Conservation (phyloP, 768 basidiomycete genomes). For the Boletus vermiculosoides region DNA sequence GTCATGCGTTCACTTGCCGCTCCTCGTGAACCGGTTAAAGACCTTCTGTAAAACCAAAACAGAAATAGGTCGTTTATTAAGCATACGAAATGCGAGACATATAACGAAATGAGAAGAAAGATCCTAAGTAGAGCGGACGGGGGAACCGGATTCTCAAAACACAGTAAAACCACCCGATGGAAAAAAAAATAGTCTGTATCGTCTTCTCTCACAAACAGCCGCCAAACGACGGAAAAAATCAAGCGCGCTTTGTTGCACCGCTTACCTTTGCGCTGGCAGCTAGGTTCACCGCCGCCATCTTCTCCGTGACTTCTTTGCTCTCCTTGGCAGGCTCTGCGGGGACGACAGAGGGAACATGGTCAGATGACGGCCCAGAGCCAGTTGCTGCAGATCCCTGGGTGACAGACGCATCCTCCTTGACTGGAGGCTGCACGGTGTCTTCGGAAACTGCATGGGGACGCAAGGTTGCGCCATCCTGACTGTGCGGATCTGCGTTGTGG, state of each 20-base stretch:
- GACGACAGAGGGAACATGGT: neutral
- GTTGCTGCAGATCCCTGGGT: slow-evolving; percentile 4
- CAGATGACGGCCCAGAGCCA: neutral
- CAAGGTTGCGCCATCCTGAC: neutral
- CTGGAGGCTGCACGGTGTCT: neutral
- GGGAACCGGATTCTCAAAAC: neutral
- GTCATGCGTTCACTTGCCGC: slow-evolving; percentile 22
- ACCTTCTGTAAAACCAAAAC: slow-evolving; percentile 26
- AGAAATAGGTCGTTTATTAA: slow-evolving; percentile 22
- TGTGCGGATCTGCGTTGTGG: slow-evolving; percentile 34
- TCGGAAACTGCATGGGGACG: neutral
- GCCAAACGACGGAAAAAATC: slow-evolving; percentile 7
- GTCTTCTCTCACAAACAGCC: neutral
- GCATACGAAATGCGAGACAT: slow-evolving; percentile 10
- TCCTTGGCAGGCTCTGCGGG: slow-evolving; percentile 17
- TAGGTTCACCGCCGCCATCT: slow-evolving; percentile 25
- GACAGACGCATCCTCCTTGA: neutral
- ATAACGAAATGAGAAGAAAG: neutral
- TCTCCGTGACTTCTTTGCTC: slow-evolving; percentile 28
- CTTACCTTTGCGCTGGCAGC: slow-evolving; percentile 35
- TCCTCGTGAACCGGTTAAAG: slow-evolving; percentile 24
- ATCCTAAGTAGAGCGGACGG: slow-evolving; percentile 2
- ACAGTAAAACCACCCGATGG: neutral
- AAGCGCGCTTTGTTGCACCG: slow-evolving; percentile 12
- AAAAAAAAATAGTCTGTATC: neutral